These are phyloP conservation scores for Serendipita vermifera DNA, from an alignment of 768 basidiomycete species.

Conservation along the genomic window DNA sequence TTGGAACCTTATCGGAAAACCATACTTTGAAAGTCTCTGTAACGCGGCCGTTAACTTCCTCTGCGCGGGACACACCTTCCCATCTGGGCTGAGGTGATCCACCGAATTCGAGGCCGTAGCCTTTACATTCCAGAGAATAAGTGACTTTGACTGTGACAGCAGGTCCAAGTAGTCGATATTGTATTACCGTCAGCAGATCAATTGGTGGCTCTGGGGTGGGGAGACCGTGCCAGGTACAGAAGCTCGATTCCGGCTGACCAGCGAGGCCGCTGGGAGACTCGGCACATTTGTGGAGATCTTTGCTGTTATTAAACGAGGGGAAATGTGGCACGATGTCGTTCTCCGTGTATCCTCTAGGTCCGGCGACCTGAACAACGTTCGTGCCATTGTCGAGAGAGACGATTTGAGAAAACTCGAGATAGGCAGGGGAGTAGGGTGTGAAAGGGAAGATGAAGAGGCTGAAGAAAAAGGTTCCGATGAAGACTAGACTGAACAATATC, in stretches of 20 bases:
- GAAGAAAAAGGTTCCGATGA: conserved; percentile 9
- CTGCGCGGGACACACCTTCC: neutral
- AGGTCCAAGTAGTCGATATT: neutral
- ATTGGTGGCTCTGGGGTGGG: neutral
- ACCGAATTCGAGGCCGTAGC: neutral
- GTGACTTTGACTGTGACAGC: neutral
- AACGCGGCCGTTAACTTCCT: conserved; percentile 1
- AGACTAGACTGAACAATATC: neutral
- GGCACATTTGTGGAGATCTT: neutral
- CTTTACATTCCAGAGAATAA: neutral
- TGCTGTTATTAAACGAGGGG: conserved; percentile 1
- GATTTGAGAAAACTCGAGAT: neutral
- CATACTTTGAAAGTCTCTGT: conserved; percentile 1
- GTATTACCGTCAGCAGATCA: neutral
- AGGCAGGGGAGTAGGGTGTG: neutral
- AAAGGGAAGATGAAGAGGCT: conserved; percentile 8
- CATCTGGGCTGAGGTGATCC: neutral
- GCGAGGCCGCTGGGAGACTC: neutral
- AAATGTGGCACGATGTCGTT: conserved; percentile 2
- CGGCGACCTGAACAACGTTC: neutral
- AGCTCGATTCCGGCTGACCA: conserved; percentile 2
- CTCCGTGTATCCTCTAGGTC: neutral
- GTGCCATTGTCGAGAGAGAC: conserved; percentile 6
- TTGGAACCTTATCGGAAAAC: neutral
- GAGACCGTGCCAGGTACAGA: conserved; percentile 1